Base-by-base conservation (phyloP, 257 asterid species). In the Agastache rugosa region DNA sequence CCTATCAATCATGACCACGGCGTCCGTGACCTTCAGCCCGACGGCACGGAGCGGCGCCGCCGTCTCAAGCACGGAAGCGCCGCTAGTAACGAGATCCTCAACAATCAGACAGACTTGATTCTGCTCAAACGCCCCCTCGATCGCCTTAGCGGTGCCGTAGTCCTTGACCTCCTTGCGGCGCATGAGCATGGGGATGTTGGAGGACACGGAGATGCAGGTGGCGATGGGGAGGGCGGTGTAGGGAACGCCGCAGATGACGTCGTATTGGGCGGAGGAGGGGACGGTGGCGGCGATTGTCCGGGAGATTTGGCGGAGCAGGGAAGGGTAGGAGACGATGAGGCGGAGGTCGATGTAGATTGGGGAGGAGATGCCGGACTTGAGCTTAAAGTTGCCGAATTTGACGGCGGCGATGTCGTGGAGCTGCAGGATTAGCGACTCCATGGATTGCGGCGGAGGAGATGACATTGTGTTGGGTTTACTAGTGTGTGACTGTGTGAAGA, bases 291-390 rank as follows among this genome's bases (percentile, higher is more conserved):
- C 63, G 72, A 94, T 88, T 60, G 92, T 62, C 60, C 83, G 86
- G 74, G 97, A 94, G 77, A 94, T 90, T 79, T 87, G 92, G 34
- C 73, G 78, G 81, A 94, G 97, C 59, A 94, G 88, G 10, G 87
- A 60, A 10, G 99, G 99, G 77, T 92, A 90, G 10, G 99, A 94
- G 35, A 94, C 95, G 11, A 92, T 90, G 73, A 94, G 86, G 63
- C 99, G 97, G 75, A 94, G 99, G 87, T 94, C 99, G 55, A 94
- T 90, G 88, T 94, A 94, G 78, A 94, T 92, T 6, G 99, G 99
- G 10, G 99, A 94, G 20, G 85, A 71, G 77, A 95, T 95, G 79
- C 99, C 99, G 45, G 99, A 95, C 81, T 95, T 95, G 62, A 95
- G 87, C 89, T 89, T 90, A 89, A 92, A 92, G 79, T 85, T 85